Evolutionary conservation across 176 grass and related monocot species (phyloP).

Genomic region (Oryza glaberrima): DNA sequence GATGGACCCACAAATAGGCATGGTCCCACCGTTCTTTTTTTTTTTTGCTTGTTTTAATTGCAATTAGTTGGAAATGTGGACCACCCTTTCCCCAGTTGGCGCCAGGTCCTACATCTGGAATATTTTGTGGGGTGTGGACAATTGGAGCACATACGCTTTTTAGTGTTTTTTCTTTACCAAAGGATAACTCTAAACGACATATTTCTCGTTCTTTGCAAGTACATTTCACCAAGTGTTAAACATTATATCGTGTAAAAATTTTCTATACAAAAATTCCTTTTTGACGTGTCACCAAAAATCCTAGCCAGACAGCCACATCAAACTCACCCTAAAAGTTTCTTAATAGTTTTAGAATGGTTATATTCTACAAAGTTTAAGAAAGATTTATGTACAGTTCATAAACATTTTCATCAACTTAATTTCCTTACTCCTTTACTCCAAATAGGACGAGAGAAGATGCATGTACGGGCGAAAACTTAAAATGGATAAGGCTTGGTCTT

Average conservation of each 20-base stretch:
- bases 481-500: too few species aligned
- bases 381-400: not conserved
- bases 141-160: conserved; percentile 2
- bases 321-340: not conserved
- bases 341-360: not conserved
- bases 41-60: conserved; percentile 71
- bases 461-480: too few species aligned
- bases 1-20: conserved; percentile 53
- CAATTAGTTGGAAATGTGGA: conserved; percentile 88
- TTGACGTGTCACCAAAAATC: too few species aligned
- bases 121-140: conserved; percentile 53
- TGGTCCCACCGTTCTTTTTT: conserved; percentile 66
- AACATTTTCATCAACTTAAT: not conserved
- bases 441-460: not conserved
- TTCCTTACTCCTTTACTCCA: not conserved
- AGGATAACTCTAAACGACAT: too few species aligned
- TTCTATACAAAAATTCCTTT: too few species aligned
- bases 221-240: too few species aligned
- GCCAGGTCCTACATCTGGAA: conserved; percentile 74
- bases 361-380: not conserved
- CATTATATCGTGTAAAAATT: too few species aligned
- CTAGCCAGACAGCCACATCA: too few species aligned
- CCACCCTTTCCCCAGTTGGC: conserved; percentile 62
- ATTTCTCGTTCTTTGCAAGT: too few species aligned
- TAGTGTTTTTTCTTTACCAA: not conserved